Percentiles rank a stretch among this genome's conserved stretches.
Conservation (phyloP, 176 grass and related monocot species). For the Rhynchospora pubera region DNA sequence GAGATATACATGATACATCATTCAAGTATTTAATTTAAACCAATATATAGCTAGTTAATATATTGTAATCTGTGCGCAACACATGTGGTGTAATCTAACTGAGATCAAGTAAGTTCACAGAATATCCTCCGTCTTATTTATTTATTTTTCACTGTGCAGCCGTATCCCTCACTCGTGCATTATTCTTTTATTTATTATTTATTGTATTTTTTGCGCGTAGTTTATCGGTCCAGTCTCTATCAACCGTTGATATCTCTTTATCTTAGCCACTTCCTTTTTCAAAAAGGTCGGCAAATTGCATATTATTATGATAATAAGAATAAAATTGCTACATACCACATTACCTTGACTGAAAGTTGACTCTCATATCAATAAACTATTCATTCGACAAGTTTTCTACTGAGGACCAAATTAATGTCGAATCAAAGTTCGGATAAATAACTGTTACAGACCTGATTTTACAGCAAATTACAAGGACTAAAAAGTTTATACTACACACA, state of each 20-base stretch:
- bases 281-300: background rate
- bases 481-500: background rate
- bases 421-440: background rate
- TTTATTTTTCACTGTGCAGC: constrained; percentile 2
- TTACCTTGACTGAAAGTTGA: background rate
- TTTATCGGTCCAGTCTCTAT: background rate
- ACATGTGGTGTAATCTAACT: constrained; percentile 17
- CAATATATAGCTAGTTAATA: background rate
- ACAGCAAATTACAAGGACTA: background rate
- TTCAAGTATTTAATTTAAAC: background rate
- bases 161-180: constrained; percentile 14
- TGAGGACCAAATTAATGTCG: background rate
- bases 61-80: constrained; percentile 14
- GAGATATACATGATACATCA: constrained; percentile 3
- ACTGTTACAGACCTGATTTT: background rate
- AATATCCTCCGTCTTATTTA: background rate
- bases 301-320: constrained; percentile 6
- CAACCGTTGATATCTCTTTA: background rate
- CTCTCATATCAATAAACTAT: background rate
- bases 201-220: background rate
- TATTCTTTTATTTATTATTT: background rate
- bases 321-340: background rate
- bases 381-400: background rate
- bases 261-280: background rate
- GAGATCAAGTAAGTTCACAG: background rate